Evolutionary conservation across 2,329 filamentous ascomycete species (phyloP), one percentile per base, ranked within the genome.

Genomic region (Pleoardoris graminearum): DNA sequence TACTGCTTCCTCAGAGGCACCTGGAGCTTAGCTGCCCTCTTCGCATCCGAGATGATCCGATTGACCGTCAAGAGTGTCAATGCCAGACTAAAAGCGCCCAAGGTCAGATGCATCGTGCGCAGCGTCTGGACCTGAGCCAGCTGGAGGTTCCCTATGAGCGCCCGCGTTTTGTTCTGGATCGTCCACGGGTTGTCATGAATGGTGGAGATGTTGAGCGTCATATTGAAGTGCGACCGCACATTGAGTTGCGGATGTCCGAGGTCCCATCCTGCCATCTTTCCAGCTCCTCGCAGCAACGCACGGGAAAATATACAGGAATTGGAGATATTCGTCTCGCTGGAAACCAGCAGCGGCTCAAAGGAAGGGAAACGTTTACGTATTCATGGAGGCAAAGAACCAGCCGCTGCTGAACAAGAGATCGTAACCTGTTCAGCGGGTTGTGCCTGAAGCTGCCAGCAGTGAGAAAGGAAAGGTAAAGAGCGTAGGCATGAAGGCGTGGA

Each of bases 381-480:
- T 69, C 70, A 73, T 73, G 67, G 68, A 71, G 64, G 60, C 68
- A 60, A 59, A 16, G 8, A 57, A 58, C 55, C 22, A 61, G 65
- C 59, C 60, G 62, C 64, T 57, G 63, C 66, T 61, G 67, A 71
- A 71, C 64, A 66, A 63, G 59, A 65, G 56, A 61, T 53, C 57
- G 61, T 57, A 64, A 68, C 65, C 66, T 67, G 68, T 66, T 67
- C 70, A 67, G 62, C 63, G 62, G 58, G 65, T 54, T 47, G 54
- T 68, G 64, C 64, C 67, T 70, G 65, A 72, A 70, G 69, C 71
- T 71, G 71, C 69, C 71, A 72, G 71, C 68, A 71, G 68, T 67
- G 61, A 67, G 64, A 70, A 63, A 53, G 60, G 48, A 65, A 65
- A 53, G 58, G 61, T 66, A 71, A 69, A 66, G 68, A 73, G 63